Conservation (phyloP, 1,284 basidiomycete genomes). For the Cutaneotrichosporon cyanovorans region DNA sequence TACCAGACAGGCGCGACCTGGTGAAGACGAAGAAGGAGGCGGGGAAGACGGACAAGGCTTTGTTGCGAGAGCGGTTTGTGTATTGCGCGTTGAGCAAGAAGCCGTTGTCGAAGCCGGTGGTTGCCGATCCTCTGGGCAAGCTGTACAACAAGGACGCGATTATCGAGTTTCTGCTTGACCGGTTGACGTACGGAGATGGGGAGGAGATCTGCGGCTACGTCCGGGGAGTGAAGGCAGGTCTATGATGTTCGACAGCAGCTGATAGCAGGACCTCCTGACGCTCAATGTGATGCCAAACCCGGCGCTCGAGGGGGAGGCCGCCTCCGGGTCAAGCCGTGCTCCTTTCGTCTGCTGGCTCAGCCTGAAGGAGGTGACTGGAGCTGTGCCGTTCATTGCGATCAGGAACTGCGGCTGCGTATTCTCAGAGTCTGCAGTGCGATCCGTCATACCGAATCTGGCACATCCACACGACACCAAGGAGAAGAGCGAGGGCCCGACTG, state of each 20-base stretch:
- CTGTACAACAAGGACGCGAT: constrained; percentile 90
- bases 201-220: constrained; percentile 80
- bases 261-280: constrained; percentile 66
- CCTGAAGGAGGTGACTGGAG: constrained; percentile 88
- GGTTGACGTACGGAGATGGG: constrained; percentile 66
- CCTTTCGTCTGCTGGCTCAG: constrained; percentile 82
- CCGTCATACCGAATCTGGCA: constrained; percentile 34
- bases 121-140: constrained; percentile 80
- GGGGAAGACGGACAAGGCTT: constrained; percentile 71
- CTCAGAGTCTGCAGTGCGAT: constrained; percentile 34
- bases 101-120: constrained; percentile 74
- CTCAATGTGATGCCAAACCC: constrained; percentile 71
- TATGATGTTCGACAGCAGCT: neutral
- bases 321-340: constrained; percentile 41
- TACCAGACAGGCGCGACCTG: constrained; percentile 45
- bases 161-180: constrained; percentile 76
- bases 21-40: constrained; percentile 43
- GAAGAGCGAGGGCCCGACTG: constrained; percentile 13
- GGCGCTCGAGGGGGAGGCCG: constrained; percentile 39
- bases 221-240: constrained; percentile 62
- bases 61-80: constrained; percentile 76
- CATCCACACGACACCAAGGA: constrained; percentile 18
- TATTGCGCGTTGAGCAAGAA: constrained; percentile 89
- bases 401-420: constrained; percentile 72
- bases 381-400: constrained; percentile 75